Conservation (phyloP, 2,329 filamentous ascomycete genomes). For the Pseudofabraea citricarpa region DNA sequence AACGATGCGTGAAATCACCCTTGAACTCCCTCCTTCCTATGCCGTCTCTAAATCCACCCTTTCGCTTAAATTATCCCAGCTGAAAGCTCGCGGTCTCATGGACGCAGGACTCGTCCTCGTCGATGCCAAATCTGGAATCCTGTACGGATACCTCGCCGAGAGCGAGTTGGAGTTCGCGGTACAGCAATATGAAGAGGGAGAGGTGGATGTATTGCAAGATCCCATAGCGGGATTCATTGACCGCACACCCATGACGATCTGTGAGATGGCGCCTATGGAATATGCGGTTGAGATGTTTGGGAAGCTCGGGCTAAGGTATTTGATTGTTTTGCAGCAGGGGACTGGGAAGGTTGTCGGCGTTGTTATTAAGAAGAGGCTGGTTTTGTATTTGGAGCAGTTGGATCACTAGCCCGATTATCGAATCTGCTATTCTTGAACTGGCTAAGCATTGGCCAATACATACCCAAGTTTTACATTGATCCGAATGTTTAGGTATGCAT, state of each 20-base stretch:
- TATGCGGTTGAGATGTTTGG: conserved; percentile 56
- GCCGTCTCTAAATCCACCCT: conserved; percentile 37
- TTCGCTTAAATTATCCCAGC: conserved; percentile 38
- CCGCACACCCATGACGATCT: conserved; percentile 45
- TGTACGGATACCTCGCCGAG: conserved; percentile 52
- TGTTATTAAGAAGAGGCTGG: conserved; percentile 53
- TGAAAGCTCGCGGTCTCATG: conserved; percentile 46
- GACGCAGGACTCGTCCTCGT: conserved; percentile 54
- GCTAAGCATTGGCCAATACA: neutral
- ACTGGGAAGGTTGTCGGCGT: conserved; percentile 45
- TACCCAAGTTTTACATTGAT: no score
- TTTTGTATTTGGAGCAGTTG: conserved; percentile 44
- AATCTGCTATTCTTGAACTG: neutral
- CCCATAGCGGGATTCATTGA: conserved; percentile 45
- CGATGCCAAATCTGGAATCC: conserved; percentile 36
- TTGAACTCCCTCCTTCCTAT: conserved; percentile 38
- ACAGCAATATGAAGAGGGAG: conserved; percentile 17
- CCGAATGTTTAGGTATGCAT: no score
- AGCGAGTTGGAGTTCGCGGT: conserved; percentile 48
- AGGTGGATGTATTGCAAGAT: conserved; percentile 28
- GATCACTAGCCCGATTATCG: conserved; percentile 5
- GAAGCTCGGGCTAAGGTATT: conserved; percentile 48
- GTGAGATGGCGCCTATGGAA: conserved; percentile 48
- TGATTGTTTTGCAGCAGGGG: conserved; percentile 48
- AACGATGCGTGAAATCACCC: conserved; percentile 52